Base-by-base conservation (phyloP, 176 grass and related monocot genomes). In the Musa troglodytarum region DNA sequence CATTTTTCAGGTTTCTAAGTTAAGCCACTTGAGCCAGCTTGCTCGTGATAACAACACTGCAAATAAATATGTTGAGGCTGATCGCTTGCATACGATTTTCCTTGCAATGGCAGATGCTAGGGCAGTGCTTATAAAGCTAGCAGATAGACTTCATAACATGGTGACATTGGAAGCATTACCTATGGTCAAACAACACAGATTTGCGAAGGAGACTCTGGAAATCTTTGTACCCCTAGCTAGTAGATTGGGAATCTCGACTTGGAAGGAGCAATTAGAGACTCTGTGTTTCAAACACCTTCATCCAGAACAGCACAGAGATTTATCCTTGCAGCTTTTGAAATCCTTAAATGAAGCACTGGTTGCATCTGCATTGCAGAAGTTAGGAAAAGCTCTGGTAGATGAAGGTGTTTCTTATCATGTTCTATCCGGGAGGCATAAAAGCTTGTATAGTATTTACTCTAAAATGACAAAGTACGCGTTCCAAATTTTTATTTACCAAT, bases 81-180 rank as follows among this genome's bases (percentile, higher is more conserved):
- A 80, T 59, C 68, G 78, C 17, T 65, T 80, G 59, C 78, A 80
- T 57, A 80, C 78, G 10, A 80, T 80, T 69, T 80, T 80, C 65
- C 78, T 80, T n/a, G 78, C 78, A 13, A 80, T 80, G 69, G 78
- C 69, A 19, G 78, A 80, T 80, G 55, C 69, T 16, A 73, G 88
- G 5, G 81, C 81, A 52, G 84, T 90, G 71, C 81, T 90, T 50
- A 90, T 87, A 81, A 92, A 92, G 77, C 77, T 92, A 49, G 89
- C 89, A 73, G 89, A 92, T 28, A 86, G 89, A 8, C 50, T 92
- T 9, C 89, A 92, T 79, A 88, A 92, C 65, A 92, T 92, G 89
- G 25, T 68, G n/a, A 92, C 89, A 50, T 79, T 92, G 70, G 83
- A 85, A 55, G 85, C 82, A 49, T 78, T 92, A 10, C 74, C 80